These are phyloP conservation scores for Penicillium digitatum DNA, from an alignment of 2,329 filamentous ascomycete genomes.

Conservation along the genomic window DNA sequence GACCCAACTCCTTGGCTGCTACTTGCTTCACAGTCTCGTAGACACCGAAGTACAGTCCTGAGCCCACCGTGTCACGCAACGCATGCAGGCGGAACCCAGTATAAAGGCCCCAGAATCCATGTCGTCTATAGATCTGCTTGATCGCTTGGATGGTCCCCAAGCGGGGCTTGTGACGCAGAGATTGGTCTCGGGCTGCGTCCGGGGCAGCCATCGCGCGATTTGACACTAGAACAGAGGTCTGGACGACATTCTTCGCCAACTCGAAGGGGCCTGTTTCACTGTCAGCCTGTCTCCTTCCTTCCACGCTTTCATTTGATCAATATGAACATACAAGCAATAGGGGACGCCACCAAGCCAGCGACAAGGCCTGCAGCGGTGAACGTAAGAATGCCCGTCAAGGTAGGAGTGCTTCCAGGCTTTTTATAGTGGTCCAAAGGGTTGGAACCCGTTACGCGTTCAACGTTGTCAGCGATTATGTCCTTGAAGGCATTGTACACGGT, in stretches of 20 bases:
- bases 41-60: constrained; percentile 46
- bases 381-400: constrained; percentile 39
- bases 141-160: constrained; percentile 43
- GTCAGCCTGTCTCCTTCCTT: neutral
- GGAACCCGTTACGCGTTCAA: constrained; percentile 40
- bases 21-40: constrained; percentile 49
- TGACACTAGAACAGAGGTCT: constrained; percentile 47
- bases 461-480: constrained; percentile 38
- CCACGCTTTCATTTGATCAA: neutral
- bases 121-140: constrained; percentile 41
- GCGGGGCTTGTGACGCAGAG: constrained; percentile 38
- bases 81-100: constrained; percentile 46
- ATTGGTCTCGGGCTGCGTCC: constrained; percentile 32
- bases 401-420: constrained; percentile 42
- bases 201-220: constrained; percentile 39
- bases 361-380: constrained; percentile 43
- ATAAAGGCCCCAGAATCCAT: constrained; percentile 45
- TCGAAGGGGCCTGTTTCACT: constrained; percentile 43
- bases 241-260: constrained; percentile 48
- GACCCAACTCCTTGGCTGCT: constrained; percentile 42
- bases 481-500: constrained; percentile 46
- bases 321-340: constrained; percentile 42
- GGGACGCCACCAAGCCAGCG: constrained; percentile 41
- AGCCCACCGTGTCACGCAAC: constrained; percentile 45
- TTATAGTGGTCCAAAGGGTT: constrained; percentile 43